Evolutionary conservation across 306 rosid genomes (phyloP), one percentile per base, ranked within the genome.

Genomic region (Castanea sativa): DNA sequence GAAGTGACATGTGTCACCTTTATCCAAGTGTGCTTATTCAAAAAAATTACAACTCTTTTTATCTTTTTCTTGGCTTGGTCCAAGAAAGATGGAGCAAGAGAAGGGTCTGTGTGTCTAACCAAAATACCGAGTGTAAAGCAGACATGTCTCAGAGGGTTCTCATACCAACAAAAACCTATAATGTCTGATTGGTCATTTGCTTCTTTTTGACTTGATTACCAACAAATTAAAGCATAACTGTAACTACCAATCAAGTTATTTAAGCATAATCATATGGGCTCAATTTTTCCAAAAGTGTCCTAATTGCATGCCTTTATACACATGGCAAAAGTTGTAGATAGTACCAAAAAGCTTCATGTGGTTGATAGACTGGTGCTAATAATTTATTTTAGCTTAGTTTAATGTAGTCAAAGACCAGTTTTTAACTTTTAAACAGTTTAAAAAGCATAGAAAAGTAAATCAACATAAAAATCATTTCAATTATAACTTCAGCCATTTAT

Each of bases 41-140:
- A 64, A 64, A 55, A 55, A 59, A 33, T 45, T 60, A 45, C 13
- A 21, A 10, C 63, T 25, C 60, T 71, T 14, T 19, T 20, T 74
- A 59, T 49, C 64, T 61, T 21, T 65, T 16, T 77, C 23, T 67
- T 68, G 76, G 67, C 73, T 30, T 81, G 85, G 89, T 89, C 88
- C 77, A 78, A 13, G 75, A 88, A 89, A 88, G 89, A 35, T 77
- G 83, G 77, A 81, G 82, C 86, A 79, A 53, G 21, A 25, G 55
- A 32, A 35, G 18, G 69, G 20, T 56, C 65, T 25, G 63, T 86
- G 82, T 78, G 88, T 67, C 84, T 79, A 79, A 81, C 78, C 80
- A 45, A 76, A 27, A 61, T 25, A 25, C 3, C 27, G 14, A 59
- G 57, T 73, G 29, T 70, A 85, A 79, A 85, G 77, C 21, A 71